A percentile compares a stretch with the other conserved stretches of the same genome.
Evolutionary conservation across 305 asterid species (phyloP).

Genomic region (Plantago coronopus): DNA sequence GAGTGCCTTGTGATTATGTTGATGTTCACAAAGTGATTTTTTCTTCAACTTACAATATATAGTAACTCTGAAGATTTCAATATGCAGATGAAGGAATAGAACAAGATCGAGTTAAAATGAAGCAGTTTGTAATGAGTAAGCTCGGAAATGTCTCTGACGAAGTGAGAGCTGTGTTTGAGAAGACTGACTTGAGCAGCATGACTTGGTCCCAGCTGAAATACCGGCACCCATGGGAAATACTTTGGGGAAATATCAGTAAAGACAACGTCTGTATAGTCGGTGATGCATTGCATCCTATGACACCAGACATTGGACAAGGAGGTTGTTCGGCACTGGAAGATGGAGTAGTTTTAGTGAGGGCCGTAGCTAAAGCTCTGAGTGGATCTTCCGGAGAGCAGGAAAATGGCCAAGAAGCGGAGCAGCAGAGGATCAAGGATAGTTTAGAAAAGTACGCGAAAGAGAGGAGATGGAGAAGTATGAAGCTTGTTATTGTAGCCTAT

Average conservation of each 20-base stretch:
- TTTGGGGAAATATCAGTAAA: constrained; percentile 25
- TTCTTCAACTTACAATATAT: too few species aligned
- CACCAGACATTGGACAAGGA: constrained; percentile 52
- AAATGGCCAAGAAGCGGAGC: constrained; percentile 20
- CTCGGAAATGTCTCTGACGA: constrained; percentile 25
- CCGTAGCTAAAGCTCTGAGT: constrained; percentile 29
- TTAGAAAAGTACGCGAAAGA: constrained; percentile 39
- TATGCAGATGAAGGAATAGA: constrained; percentile 23
- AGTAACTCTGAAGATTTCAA: background rate
- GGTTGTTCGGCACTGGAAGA: constrained; percentile 52
- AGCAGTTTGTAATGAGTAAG: constrained; percentile 36
- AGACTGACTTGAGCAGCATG: constrained; percentile 28
- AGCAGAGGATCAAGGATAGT: constrained; percentile 26
- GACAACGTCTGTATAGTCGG: constrained; percentile 39
- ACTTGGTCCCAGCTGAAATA: constrained; percentile 30
- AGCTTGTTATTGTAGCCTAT: constrained; percentile 45
- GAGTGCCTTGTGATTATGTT: too few species aligned
- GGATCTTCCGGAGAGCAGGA: constrained; percentile 24
- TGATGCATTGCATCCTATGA: constrained; percentile 55
- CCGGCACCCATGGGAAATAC: constrained; percentile 39
- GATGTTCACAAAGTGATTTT: too few species aligned
- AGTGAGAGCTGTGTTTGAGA: constrained; percentile 22
- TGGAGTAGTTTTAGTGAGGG: constrained; percentile 31
- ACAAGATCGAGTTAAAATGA: constrained; percentile 31
- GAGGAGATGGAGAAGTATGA: constrained; percentile 64